Evolutionary conservation across 1,284 basidiomycete species (phyloP).

Genomic region (Stygiomarasmius scandens): DNA sequence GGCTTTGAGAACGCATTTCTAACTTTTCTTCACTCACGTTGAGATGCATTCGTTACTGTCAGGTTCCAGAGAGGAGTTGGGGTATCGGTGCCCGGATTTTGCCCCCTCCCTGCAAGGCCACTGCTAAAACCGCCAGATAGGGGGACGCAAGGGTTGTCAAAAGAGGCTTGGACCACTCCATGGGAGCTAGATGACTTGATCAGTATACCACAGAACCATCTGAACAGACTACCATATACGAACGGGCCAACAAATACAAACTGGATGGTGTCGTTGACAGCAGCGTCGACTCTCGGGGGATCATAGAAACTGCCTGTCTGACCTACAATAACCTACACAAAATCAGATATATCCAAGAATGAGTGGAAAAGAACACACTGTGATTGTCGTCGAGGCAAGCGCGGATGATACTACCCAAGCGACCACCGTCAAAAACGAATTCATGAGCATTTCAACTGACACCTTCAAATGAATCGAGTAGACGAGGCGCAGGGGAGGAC

Average conservation of each 20-base stretch:
- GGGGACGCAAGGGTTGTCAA: slow-evolving; percentile 24
- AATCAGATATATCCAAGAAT: not conserved
- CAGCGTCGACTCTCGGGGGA: not conserved
- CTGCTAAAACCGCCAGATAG: slow-evolving; percentile 28
- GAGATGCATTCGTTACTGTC: slow-evolving; percentile 29
- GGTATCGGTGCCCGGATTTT: not conserved
- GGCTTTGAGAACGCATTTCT: not conserved
- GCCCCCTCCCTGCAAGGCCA: slow-evolving; percentile 19
- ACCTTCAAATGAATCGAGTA: no score
- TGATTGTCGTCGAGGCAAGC: not conserved
- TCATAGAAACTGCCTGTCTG: slow-evolving; percentile 2
- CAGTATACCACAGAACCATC: not conserved
- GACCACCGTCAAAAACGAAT: no score
- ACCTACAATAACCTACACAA: not conserved
- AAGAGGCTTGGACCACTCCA: slow-evolving; percentile 24
- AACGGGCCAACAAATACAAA: slow-evolving; percentile 5
- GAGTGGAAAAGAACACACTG: not conserved
- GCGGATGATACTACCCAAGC: not conserved
- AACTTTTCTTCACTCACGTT: slow-evolving; percentile 25
- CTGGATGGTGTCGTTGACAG: not conserved
- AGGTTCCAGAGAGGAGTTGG: slow-evolving; percentile 24
- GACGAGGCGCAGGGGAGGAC: no score
- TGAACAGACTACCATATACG: not conserved
- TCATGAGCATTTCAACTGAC: no score
- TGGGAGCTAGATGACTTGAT: slow-evolving; percentile 19